A percentile compares a stretch with the other conserved stretches of the same genome.
These are phyloP conservation scores for Phytophthora macrochlamydospora DNA, from an alignment of 352 stramenopile genomes.

Conservation along the genomic window DNA sequence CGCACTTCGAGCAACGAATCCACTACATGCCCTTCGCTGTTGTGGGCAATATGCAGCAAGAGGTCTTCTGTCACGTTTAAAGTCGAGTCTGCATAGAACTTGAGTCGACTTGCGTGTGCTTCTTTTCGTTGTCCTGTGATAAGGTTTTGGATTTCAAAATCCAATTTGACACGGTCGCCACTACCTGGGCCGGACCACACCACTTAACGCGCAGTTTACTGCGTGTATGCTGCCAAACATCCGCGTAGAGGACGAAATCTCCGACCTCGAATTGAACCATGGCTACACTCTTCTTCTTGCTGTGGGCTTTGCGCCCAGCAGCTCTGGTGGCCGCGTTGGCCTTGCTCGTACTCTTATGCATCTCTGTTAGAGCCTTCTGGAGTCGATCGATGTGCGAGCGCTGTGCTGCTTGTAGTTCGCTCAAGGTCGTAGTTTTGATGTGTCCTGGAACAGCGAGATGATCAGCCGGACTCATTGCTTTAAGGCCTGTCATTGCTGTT, in stretches of 20 bases:
- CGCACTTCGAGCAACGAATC: not conserved
- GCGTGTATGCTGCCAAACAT: not conserved
- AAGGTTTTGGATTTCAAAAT: not conserved
- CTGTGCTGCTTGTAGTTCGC: not conserved
- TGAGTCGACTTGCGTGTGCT: not conserved
- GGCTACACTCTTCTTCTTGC: not conserved
- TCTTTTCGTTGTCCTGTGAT: not conserved
- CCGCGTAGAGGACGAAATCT: not conserved
- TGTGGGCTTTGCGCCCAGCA: not conserved
- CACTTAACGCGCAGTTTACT: not conserved
- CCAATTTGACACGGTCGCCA: not conserved
- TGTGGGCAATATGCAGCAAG: not conserved
- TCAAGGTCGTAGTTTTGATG: not conserved
- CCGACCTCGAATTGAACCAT: not conserved
- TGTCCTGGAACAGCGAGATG: not conserved
- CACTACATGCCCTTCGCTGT: not conserved
- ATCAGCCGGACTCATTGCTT: not conserved
- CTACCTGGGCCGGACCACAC: not conserved
- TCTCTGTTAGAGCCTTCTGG: not conserved
- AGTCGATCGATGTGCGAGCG: not conserved
- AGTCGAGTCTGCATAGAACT: not conserved
- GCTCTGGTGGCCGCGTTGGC: not conserved
- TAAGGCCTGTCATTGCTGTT: not conserved
- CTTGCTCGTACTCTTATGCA: not conserved
- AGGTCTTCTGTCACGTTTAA: not conserved